phyloP scores from a whole-genome alignment of 169 alveolate species.

The Ichthyophthirius multifiliis region DNA sequence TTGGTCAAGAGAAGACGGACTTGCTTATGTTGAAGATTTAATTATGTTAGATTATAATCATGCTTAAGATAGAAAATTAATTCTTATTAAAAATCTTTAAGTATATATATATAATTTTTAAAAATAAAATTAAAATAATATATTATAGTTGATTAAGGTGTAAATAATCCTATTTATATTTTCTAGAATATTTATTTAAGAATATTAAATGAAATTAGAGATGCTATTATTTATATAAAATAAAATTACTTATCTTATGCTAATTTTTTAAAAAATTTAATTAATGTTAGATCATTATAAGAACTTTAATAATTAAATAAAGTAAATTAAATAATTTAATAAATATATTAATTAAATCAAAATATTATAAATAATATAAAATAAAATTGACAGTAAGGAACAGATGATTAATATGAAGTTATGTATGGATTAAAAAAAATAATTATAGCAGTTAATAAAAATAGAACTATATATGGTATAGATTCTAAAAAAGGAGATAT shows the following conservation, averaged over 20 bases:
- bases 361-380: background rate
- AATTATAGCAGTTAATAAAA: background rate
- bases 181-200: background rate
- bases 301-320: background rate
- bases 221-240: background rate
- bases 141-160: background rate
- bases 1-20: constrained; percentile 8
- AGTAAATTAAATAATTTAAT: background rate
- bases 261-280: background rate
- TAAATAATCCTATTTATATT: background rate
- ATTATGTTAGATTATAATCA: background rate
- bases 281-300: background rate
- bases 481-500: background rate
- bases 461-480: background rate
- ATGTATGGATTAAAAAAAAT: background rate
- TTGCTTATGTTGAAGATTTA: background rate
- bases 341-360: background rate
- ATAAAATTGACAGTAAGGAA: too few species aligned
- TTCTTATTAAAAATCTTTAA: background rate
- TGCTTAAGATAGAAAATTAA: background rate
- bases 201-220: background rate
- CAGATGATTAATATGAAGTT: background rate
- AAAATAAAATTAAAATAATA: background rate
- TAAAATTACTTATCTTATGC: background rate
- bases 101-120: background rate